phyloP scores from a whole-genome alignment of 768 basidiomycete genomes.

The Xerocomellus intermedius region DNA sequence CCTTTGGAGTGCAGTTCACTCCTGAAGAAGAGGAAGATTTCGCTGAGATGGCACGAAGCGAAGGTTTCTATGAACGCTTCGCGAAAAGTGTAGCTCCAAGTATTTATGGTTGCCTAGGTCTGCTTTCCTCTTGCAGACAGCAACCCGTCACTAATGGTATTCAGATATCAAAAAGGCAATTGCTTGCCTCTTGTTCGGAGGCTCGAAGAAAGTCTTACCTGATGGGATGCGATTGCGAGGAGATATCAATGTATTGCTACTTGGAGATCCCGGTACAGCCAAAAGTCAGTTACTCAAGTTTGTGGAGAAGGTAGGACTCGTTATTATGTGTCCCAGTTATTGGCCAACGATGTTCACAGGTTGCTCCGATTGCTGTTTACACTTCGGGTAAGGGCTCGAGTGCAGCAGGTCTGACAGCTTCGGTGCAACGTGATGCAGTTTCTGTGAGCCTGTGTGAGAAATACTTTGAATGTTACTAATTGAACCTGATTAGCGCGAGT shows the following conservation, averaged over 20 bases:
- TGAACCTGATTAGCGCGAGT: constrained; percentile 69
- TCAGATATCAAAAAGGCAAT: constrained; percentile 98
- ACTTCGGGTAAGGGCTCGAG: constrained; percentile 98
- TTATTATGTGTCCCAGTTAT: neutral
- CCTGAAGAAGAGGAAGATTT: constrained; percentile 99
- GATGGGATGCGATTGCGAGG: constrained; percentile 97
- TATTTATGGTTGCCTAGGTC: constrained; percentile 94
- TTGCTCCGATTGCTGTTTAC: constrained; percentile 97
- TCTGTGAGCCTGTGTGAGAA: constrained; percentile 55
- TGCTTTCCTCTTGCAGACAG: neutral
- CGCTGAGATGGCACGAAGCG: constrained; percentile 82
- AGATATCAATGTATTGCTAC: constrained; percentile 94
- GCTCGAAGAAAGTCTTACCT: constrained; percentile 94
- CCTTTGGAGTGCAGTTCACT: constrained; percentile 84
- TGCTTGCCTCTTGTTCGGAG: constrained; percentile 92
- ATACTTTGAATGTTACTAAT: constrained; percentile 1
- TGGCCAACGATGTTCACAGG: constrained; percentile 42
- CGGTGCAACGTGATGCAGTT: constrained; percentile 89
- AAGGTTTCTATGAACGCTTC: constrained; percentile 91
- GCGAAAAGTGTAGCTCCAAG: constrained; percentile 93
- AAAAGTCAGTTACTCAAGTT: constrained; percentile 98
- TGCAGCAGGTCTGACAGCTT: constrained; percentile 97
- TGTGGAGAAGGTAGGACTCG: constrained; percentile 76
- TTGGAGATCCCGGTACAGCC: constrained; percentile 98
- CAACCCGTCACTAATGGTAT: constrained; percentile 6